phyloP scores from a whole-genome alignment of 495 filamentous ascomycete species.

The Emericellopsis terricola region DNA sequence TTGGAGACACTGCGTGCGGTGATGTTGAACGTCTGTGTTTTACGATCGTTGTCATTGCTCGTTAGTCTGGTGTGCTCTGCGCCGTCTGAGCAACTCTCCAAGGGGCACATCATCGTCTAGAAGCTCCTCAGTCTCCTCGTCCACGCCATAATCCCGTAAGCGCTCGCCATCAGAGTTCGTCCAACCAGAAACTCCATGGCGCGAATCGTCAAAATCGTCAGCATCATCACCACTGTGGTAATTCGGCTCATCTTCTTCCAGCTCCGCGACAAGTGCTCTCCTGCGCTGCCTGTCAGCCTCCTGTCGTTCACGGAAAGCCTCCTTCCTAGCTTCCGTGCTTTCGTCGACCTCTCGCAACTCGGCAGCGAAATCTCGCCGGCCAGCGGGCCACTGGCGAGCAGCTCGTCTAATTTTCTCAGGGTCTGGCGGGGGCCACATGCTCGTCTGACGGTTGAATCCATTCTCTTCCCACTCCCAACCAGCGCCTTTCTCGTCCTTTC shows the following conservation, averaged over 20 bases:
- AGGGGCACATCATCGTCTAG: slow-evolving; percentile 64
- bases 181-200: slow-evolving; percentile 49
- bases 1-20: too few relatives aligned
- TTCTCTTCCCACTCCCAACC: slow-evolving; percentile 66
- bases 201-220: slow-evolving; percentile 12
- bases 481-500: slow-evolving; percentile 8
- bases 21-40: too few relatives aligned
- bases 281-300: slow-evolving; percentile 9
- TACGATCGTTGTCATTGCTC: too few relatives aligned
- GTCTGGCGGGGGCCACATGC: slow-evolving; percentile 73
- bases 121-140: slow-evolving; percentile 36
- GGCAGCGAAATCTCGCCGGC: slow-evolving; percentile 3
- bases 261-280: slow-evolving; percentile 17
- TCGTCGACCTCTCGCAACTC: slow-evolving; percentile 6
- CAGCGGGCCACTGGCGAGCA: slow-evolving; percentile 14
- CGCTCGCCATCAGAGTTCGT: slow-evolving; percentile 71
- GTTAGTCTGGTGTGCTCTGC: too few relatives aligned
- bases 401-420: slow-evolving; percentile 55
- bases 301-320: slow-evolving; percentile 16
- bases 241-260: slow-evolving; percentile 20
- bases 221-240: slow-evolving; percentile 12
- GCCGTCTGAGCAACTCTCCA: slow-evolving; percentile 39
- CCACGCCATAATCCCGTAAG: slow-evolving; percentile 78
- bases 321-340: slow-evolving; percentile 25
- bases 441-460: slow-evolving; percentile 57